Conservation (phyloP, 2,329 filamentous ascomycete species). For the Chrysosporium queenslandicum region DNA sequence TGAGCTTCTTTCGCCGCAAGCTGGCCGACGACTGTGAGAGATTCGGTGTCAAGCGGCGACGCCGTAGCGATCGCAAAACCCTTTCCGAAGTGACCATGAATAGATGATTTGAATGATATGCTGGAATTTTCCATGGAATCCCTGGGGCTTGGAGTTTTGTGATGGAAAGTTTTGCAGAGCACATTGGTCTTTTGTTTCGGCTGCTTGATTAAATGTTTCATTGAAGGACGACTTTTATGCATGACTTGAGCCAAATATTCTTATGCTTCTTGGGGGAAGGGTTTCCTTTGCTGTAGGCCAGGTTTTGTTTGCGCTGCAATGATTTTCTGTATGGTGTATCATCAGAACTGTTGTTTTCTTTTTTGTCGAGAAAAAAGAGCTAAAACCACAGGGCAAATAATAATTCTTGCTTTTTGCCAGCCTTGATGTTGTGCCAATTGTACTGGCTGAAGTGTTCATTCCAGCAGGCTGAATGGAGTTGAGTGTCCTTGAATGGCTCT, state of each 20-base stretch:
- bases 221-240: not conserved
- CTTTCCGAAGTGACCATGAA: slow-evolving; percentile 7
- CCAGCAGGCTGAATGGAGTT: no score
- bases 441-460: no score
- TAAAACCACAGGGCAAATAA: not conserved
- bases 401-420: not conserved
- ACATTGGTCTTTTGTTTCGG: not conserved
- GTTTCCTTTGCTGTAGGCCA: not conserved
- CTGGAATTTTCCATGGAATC: not conserved
- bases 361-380: not conserved
- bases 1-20: slow-evolving; percentile 73
- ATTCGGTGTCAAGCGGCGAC: slow-evolving; percentile 24
- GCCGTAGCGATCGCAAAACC: slow-evolving; percentile 2
- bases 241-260: not conserved
- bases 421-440: no score
- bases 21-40: slow-evolving; percentile 61
- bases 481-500: not conserved
- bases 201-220: not conserved
- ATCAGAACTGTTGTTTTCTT: not conserved
- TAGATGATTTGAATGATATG: not conserved
- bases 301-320: not conserved
- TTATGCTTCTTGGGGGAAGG: not conserved
- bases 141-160: not conserved
- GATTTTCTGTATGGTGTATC: slow-evolving; percentile 7
- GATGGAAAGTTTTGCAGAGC: not conserved